Evolutionary conservation across 1,139 yeast species (phyloP).

Genomic region (Hemisphaericaspora subhashii): DNA sequence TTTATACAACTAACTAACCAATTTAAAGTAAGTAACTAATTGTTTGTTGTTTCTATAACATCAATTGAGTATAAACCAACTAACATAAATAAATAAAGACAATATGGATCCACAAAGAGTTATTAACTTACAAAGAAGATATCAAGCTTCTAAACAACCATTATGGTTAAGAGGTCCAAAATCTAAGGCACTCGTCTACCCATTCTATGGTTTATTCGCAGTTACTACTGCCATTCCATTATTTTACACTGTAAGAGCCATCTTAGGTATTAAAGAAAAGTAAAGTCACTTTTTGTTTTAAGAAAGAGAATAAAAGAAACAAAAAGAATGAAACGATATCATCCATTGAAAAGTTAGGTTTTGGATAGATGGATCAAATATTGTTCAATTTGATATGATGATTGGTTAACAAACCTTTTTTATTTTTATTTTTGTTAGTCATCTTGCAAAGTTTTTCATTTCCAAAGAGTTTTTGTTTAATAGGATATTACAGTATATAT

Average conservation of each 20-base stretch:
- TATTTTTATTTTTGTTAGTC: background rate
- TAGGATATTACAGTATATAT: constrained; percentile 3
- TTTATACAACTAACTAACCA: no score
- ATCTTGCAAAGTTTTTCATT: constrained; percentile 2
- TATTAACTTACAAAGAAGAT: constrained; percentile 71
- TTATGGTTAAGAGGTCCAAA: constrained; percentile 74
- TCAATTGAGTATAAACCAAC: background rate
- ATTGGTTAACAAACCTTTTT: no score
- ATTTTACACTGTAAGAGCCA: constrained; percentile 78
- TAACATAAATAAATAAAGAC: background rate
- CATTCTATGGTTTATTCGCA: constrained; percentile 85
- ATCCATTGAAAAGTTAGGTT: no score
- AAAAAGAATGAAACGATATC: no score
- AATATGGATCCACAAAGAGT: constrained; percentile 62
- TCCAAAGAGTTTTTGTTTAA: background rate
- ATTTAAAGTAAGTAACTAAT: no score
- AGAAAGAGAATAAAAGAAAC: no score
- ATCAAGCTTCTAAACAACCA: constrained; percentile 70
- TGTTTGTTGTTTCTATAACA: no score
- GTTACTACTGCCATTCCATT: constrained; percentile 70
- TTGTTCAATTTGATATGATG: no score
- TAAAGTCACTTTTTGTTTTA: constrained; percentile 14
- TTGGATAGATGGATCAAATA: background rate
- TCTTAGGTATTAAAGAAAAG: constrained; percentile 53
- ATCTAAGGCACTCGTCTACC: constrained; percentile 80